phyloP scores from a whole-genome alignment of 2,329 filamentous ascomycete species.

The Allantophomopsis cytisporea region DNA sequence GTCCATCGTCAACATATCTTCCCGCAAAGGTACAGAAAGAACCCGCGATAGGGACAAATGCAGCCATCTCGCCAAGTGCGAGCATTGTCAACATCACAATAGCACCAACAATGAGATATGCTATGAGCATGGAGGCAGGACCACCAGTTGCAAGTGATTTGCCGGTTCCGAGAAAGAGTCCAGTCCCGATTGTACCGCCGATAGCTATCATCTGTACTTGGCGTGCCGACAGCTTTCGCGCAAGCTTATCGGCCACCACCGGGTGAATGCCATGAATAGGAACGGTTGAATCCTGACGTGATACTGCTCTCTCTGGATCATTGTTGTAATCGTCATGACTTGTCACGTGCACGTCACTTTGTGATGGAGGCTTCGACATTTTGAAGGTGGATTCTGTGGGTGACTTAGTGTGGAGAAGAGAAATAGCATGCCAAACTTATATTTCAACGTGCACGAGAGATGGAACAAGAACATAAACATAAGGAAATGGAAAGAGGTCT shows the following conservation, averaged over 20 bases:
- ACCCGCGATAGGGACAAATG: conserved; percentile 38
- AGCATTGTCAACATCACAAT: conserved; percentile 48
- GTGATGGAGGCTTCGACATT: too few species aligned
- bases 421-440: too few species aligned
- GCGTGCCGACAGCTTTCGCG: conserved; percentile 41
- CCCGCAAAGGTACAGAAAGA: conserved; percentile 41
- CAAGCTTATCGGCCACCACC: conserved; percentile 29
- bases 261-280: background rate
- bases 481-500: too few species aligned
- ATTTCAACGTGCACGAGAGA: too few species aligned
- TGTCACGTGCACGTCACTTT: too few species aligned
- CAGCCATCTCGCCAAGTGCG: conserved; percentile 45
- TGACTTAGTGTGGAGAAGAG: too few species aligned
- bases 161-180: conserved; percentile 48
- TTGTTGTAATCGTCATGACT: too few species aligned
- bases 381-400: too few species aligned
- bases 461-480: too few species aligned
- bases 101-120: conserved; percentile 39
- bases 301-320: too few species aligned
- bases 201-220: conserved; percentile 58
- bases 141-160: conserved; percentile 45
- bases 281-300: too few species aligned
- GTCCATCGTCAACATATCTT: conserved; percentile 37
- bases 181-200: conserved; percentile 44
- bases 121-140: conserved; percentile 42